Conservation (phyloP, 345 rosid genomes). For the Pugionium cornutum region DNA sequence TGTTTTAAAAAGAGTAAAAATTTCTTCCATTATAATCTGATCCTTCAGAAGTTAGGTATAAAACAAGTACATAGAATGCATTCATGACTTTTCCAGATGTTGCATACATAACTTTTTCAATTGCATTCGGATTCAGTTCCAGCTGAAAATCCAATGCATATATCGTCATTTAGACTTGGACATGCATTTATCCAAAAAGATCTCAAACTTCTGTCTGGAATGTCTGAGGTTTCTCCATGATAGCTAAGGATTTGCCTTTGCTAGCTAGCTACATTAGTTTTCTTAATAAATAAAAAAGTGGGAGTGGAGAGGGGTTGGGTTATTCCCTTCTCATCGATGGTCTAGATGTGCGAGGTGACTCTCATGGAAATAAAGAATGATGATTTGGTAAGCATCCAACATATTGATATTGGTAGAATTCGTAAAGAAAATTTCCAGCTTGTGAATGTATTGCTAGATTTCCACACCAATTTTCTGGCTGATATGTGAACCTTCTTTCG, state of each 20-base stretch:
- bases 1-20: constrained; percentile 39
- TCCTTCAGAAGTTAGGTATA: constrained; percentile 47
- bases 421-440: not conserved
- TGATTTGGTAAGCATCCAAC: too few species aligned
- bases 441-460: not conserved
- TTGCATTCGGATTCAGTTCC: constrained; percentile 57
- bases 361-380: constrained; percentile 26
- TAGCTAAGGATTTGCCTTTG: not conserved
- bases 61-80: constrained; percentile 1
- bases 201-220: constrained; percentile 3
- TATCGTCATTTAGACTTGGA: constrained; percentile 43
- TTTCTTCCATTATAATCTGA: constrained; percentile 61
- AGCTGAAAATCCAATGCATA: constrained; percentile 60
- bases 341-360: constrained; percentile 40
- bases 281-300: not conserved
- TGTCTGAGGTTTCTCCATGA: not conserved
- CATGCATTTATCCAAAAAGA: not conserved
- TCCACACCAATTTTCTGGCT: not conserved
- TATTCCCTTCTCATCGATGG: constrained; percentile 44
- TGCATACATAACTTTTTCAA: constrained; percentile 41
- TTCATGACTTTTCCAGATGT: not conserved
- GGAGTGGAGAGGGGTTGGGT: constrained; percentile 17
- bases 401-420: not conserved
- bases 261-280: constrained; percentile 7
- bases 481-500: not conserved